Evolutionary conservation across 257 asterid species (phyloP).

Genomic region (Penstemon eatonii): DNA sequence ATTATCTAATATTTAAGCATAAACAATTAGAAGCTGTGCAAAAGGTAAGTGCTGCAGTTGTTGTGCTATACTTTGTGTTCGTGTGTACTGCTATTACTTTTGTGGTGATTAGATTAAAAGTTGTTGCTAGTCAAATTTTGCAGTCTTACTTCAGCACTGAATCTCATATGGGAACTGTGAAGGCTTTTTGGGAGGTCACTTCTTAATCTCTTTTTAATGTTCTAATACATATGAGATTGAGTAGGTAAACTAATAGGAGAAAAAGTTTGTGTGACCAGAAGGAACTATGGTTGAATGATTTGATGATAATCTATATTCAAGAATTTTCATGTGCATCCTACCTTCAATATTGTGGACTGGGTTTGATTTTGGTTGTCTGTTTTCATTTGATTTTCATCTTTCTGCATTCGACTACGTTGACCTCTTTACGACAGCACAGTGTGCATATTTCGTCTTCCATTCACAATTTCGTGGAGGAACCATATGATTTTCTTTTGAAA

Average conservation of each 20-base stretch:
- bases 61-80: not conserved
- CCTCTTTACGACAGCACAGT: conserved; percentile 7
- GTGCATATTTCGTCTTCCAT: not conserved
- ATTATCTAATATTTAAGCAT: not conserved
- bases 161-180: not conserved
- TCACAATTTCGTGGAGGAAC: not conserved
- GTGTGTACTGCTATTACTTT: not conserved
- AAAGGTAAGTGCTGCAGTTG: not conserved
- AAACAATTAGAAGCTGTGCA: not conserved
- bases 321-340: not conserved
- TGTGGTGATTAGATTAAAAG: not conserved
- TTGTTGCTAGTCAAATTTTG: not conserved
- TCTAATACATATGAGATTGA: not conserved
- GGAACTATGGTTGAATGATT: not conserved
- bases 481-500: not conserved
- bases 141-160: not conserved
- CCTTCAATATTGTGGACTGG: not conserved
- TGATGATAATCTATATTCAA: not conserved
- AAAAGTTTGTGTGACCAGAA: not conserved
- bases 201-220: not conserved
- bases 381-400: not conserved
- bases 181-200: not conserved
- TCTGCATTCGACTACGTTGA: conserved; percentile 3
- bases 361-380: not conserved
- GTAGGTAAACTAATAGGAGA: not conserved